phyloP scores from a whole-genome alignment of 1,139 yeast species.

The Ogataea hybrid region DNA sequence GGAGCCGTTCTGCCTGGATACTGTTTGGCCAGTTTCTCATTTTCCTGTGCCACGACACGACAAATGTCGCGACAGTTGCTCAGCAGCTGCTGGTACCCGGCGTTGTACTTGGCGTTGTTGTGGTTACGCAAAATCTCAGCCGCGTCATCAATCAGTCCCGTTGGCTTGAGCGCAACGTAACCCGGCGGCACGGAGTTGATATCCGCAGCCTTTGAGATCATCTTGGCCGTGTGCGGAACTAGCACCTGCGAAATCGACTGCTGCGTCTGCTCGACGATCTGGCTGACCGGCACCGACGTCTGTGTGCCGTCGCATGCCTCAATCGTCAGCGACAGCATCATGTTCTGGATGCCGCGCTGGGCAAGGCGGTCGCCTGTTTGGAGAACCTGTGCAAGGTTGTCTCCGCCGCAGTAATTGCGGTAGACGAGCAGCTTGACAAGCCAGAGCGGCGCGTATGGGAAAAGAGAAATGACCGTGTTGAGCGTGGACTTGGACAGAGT shows the following conservation, averaged over 20 bases:
- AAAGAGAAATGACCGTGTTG: constrained; percentile 58
- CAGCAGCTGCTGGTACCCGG: constrained; percentile 55
- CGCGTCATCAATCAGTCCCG: constrained; percentile 81
- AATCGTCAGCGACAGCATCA: constrained; percentile 91
- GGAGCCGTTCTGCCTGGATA: too few relatives aligned
- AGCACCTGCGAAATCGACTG: constrained; percentile 67
- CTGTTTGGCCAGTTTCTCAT: too few relatives aligned
- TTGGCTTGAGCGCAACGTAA: constrained; percentile 89
- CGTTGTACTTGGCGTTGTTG: constrained; percentile 46
- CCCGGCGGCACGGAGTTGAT: constrained; percentile 74
- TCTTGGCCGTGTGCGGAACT: constrained; percentile 62
- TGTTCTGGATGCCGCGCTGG: constrained; percentile 78
- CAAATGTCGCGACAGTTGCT: too few relatives aligned
- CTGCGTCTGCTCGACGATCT: constrained; percentile 64
- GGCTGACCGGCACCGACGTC: constrained; percentile 58
- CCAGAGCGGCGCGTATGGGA: constrained; percentile 74
- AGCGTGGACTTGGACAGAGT: constrained; percentile 63
- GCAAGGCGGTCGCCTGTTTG: constrained; percentile 66
- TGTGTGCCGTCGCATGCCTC: constrained; percentile 84
- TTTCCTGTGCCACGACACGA: too few relatives aligned
- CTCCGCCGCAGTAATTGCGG: constrained; percentile 91
- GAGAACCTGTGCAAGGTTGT: constrained; percentile 66
- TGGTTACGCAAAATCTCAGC: constrained; percentile 69
- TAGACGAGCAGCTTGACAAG: constrained; percentile 72
- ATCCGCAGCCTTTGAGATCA: constrained; percentile 39